Percentiles rank a stretch among this genome's conserved stretches.
phyloP scores from a whole-genome alignment of 257 asterid species.

The Misopates orontium region DNA sequence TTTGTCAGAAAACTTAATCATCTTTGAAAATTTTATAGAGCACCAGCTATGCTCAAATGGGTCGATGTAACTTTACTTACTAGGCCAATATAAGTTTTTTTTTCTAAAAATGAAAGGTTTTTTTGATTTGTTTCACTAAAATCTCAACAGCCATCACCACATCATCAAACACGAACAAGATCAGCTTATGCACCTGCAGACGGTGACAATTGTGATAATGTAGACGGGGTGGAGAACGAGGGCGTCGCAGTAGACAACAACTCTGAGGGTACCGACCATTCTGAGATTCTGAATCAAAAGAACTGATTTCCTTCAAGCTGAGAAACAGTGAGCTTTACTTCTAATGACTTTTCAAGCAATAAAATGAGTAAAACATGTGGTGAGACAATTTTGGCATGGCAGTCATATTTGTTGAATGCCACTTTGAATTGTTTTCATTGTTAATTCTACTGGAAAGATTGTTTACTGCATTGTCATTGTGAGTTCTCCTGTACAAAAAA shows the following conservation, averaged over 20 bases:
- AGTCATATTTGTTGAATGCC: too few species aligned
- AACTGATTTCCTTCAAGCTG: conserved; percentile 16
- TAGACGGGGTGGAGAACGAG: conserved; percentile 20
- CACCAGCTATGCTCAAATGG: neutral
- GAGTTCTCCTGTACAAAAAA: too few species aligned
- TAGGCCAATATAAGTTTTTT: too few species aligned
- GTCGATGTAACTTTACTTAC: neutral
- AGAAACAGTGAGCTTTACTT: neutral
- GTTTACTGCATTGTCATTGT: too few species aligned
- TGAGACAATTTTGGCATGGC: too few species aligned
- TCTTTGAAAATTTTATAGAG: neutral
- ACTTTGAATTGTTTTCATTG: too few species aligned
- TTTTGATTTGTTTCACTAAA: neutral
- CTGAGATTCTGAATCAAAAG: conserved; percentile 20
- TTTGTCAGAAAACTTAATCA: neutral
- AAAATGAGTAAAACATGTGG: neutral
- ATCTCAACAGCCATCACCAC: conserved; percentile 63
- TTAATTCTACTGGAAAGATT: too few species aligned
- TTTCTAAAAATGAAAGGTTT: too few species aligned
- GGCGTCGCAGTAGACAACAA: conserved; percentile 15
- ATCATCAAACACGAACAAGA: conserved; percentile 62
- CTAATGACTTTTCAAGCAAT: neutral
- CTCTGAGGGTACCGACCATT: conserved; percentile 10
- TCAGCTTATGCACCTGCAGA: conserved; percentile 53
- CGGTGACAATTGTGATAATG: conserved; percentile 20